These are phyloP conservation scores for Acanthamoeba castellanii DNA, from an alignment of 208 protist species.

Conservation along the genomic window DNA sequence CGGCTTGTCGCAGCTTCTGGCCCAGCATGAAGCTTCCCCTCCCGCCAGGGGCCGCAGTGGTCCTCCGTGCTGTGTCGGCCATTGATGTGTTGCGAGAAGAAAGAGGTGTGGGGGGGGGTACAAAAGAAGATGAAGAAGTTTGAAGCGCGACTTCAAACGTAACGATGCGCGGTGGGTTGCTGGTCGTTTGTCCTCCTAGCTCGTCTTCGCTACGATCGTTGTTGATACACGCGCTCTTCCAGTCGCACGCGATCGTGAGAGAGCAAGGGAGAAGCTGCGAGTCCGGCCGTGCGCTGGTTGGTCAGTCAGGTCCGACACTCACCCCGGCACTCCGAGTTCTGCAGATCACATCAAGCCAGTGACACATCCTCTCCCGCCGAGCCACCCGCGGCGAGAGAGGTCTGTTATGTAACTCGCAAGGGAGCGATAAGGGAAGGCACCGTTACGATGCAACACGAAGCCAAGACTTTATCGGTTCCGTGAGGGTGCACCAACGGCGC, in stretches of 20 bases:
- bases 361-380: too few species aligned
- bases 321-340: neutral
- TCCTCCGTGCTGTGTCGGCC: neutral
- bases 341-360: neutral
- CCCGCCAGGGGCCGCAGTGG: neutral
- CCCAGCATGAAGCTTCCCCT: neutral
- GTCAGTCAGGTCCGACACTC: neutral
- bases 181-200: neutral
- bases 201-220: neutral
- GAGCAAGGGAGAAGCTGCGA: too few species aligned
- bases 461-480: neutral
- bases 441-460: neutral
- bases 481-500: neutral
- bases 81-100: neutral
- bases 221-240: neutral
- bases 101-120: neutral
- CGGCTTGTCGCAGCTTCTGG: neutral
- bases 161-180: neutral
- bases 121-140: too few species aligned
- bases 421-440: neutral
- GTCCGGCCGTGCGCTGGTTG: neutral
- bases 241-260: neutral
- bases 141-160: neutral
- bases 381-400: too few species aligned
- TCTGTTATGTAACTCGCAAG: too few species aligned